Evolutionary conservation across 1,284 basidiomycete genomes (phyloP), one percentile per base, ranked within the genome.

Genomic region (Dichomitus squalens): DNA sequence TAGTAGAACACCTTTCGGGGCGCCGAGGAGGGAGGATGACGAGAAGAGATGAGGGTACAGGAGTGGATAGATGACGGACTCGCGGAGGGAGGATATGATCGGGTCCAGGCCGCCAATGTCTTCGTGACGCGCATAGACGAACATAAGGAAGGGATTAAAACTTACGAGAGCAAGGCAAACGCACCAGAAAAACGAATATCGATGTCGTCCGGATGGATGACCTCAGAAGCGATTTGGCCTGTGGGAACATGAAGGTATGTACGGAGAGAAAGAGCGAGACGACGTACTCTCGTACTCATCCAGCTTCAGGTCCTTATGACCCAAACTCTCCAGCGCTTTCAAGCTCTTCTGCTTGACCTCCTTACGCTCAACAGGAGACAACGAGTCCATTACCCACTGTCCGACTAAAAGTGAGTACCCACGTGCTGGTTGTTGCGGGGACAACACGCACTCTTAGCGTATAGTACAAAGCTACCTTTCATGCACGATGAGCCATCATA

Each of bases 21-120:
- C 88, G 16, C 79, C 85, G 68, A 87, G 82, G 50, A 88, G 83
- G 0, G 89, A 88, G 0, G 87, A 85, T 0, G 88, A 80, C 8
- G 83, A 80, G 79, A 98, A 98, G 55, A 99, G 82, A 61, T 92
- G 82, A 2, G 97, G 97, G 68, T 93, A 97, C 60, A 93, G 88
- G 41, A 99, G 84, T 1, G 96, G 97, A 70, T 95, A 97, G 69
- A 99, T 98, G 61, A 99, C 90, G 58, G 95, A 95, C 79, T 99
- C 96, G 55, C 94, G 88, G 53, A 99, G 83, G 33, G 90, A 93
- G 21, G 88, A 83, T 61, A 99, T 91, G 68, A 98, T 98, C 35
- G 88, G 79, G 51, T 99, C 97, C 25, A 99, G 83, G 6, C 97
- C 97, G n/a, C 96, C 97, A 58, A 99, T 90, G 66, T 95, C 92